phyloP scores from a whole-genome alignment of 495 filamentous ascomycete species.

The Friedmanniomyces simplex region DNA sequence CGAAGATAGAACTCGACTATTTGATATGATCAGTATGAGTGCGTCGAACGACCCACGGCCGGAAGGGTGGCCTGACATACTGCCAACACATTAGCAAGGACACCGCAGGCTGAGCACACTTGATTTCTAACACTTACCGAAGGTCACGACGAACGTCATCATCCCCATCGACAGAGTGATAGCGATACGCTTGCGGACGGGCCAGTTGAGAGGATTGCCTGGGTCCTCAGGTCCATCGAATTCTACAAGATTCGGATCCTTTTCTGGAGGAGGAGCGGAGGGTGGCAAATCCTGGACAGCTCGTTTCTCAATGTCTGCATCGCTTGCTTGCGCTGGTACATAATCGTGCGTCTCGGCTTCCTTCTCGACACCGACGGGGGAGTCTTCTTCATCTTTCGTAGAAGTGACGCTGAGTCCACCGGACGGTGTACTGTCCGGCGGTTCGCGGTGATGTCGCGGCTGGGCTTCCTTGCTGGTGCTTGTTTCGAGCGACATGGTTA shows the following conservation, averaged over 20 bases:
- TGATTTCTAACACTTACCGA: slow-evolving; percentile 33
- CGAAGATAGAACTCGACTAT: slow-evolving; percentile 36
- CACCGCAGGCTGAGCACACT: too few relatives aligned
- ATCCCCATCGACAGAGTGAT: slow-evolving; percentile 33
- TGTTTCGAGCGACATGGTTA: background rate
- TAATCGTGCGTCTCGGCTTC: background rate
- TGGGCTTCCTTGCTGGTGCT: background rate
- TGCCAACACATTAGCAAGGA: too few relatives aligned
- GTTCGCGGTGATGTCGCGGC: background rate
- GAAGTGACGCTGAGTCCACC: background rate
- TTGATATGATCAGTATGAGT: too few relatives aligned
- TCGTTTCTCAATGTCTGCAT: slow-evolving; percentile 13
- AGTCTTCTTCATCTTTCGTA: background rate
- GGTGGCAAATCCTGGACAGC: background rate
- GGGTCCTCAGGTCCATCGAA: slow-evolving; percentile 24
- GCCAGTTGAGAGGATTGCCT: slow-evolving; percentile 26
- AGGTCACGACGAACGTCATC: slow-evolving; percentile 52
- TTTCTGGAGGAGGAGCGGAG: background rate
- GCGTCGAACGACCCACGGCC: too few relatives aligned
- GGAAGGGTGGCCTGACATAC: too few relatives aligned
- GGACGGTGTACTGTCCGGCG: background rate
- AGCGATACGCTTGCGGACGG: slow-evolving; percentile 20
- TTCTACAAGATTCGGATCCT: slow-evolving; percentile 14
- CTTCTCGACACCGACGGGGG: background rate
- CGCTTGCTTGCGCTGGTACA: background rate